Conservation (phyloP, 176 grass and related monocot genomes). For the Hyparrhenia diplandra region DNA sequence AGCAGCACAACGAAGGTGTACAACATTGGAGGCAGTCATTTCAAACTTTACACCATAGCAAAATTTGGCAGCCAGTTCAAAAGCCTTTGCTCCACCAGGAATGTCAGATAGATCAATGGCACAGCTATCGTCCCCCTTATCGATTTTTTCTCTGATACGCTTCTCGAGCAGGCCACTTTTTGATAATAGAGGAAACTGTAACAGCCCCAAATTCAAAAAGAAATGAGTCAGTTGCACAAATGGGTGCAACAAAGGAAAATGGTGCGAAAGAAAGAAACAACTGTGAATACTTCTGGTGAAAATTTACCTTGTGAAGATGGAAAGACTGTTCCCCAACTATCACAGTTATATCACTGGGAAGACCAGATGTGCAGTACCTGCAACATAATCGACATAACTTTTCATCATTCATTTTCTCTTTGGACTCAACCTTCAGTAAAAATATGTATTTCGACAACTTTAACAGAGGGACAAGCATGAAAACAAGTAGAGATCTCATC, state of each 20-base stretch:
- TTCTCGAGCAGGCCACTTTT: slow-evolving; percentile 85
- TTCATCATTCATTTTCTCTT: slow-evolving; percentile 18
- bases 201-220: not conserved
- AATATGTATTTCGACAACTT: not conserved
- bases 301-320: slow-evolving; percentile 89
- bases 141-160: slow-evolving; percentile 58
- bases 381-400: slow-evolving; percentile 11
- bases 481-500: no score
- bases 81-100: slow-evolving; percentile 62
- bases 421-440: not conserved
- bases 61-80: slow-evolving; percentile 79
- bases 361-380: slow-evolving; percentile 85
- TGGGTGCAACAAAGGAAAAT: not conserved
- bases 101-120: slow-evolving; percentile 57
- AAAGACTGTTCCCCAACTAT: slow-evolving; percentile 57
- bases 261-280: not conserved
- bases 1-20: slow-evolving; percentile 63
- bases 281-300: slow-evolving; percentile 9
- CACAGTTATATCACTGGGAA: slow-evolving; percentile 79
- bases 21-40: slow-evolving; percentile 75
- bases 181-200: slow-evolving; percentile 88
- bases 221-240: not conserved
- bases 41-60: slow-evolving; percentile 89
- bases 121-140: slow-evolving; percentile 51
- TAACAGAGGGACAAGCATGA: no score